phyloP scores from a whole-genome alignment of 2,329 filamentous ascomycete genomes.

The Trichoderma sp. region DNA sequence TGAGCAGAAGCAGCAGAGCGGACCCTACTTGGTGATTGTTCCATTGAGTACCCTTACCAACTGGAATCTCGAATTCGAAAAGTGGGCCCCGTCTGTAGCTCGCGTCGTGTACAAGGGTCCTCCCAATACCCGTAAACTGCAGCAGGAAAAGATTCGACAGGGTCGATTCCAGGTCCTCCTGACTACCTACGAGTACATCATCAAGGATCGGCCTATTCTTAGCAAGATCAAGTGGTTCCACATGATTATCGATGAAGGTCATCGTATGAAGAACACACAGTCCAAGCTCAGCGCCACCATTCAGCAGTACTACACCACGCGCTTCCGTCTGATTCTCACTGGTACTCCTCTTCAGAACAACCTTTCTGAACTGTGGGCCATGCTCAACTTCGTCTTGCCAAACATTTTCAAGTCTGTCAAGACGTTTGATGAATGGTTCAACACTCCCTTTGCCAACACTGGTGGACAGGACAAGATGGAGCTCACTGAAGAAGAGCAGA shows the following conservation, averaged over 20 bases:
- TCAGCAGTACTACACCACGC: conserved; percentile 90
- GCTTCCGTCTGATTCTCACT: conserved; percentile 94
- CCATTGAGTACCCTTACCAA: conserved; percentile 96
- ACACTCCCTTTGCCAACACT: conserved; percentile 97
- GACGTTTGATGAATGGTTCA: conserved; percentile 99
- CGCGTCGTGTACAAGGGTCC: conserved; percentile 97
- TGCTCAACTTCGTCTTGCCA: conserved; percentile 97
- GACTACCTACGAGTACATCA: conserved; percentile 99
- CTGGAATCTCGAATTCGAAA: conserved; percentile 98
- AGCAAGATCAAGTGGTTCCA: conserved; percentile 99
- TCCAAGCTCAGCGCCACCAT: conserved; percentile 96
- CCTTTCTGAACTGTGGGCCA: conserved; percentile 90
- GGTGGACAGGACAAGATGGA: conserved; percentile 99
- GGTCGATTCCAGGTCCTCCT: conserved; percentile 94
- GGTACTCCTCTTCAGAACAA: conserved; percentile 98
- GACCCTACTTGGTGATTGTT: conserved; percentile 95
- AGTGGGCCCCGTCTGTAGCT: conserved; percentile 87
- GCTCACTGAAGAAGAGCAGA: conserved; percentile 97
- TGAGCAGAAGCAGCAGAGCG: conserved; percentile 87
- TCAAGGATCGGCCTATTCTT: conserved; percentile 92
- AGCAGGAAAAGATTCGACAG: conserved; percentile 91
- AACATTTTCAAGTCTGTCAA: conserved; percentile 99
- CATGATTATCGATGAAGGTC: conserved; percentile 99
- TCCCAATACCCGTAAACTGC: conserved; percentile 80
- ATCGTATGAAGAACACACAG: conserved; percentile 98